phyloP scores from a whole-genome alignment of 768 basidiomycete species.

The Leucogyrophana mollusca region DNA sequence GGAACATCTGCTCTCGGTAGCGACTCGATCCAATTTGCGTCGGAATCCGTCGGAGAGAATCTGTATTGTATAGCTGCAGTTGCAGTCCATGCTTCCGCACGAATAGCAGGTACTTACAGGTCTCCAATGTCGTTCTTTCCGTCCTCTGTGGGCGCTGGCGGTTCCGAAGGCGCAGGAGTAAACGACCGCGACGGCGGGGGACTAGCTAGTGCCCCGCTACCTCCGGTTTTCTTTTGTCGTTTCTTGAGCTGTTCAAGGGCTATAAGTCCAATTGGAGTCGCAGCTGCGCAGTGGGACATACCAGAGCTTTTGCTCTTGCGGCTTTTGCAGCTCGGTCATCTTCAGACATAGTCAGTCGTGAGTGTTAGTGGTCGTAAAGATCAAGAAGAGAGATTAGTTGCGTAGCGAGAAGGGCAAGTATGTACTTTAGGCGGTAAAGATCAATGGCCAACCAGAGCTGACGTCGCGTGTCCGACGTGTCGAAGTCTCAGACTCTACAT shows the following conservation, averaged over 20 bases:
- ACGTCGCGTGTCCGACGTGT: conserved; percentile 6
- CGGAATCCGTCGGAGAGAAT: conserved; percentile 44
- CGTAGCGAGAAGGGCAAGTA: not conserved
- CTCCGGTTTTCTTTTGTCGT: conserved; percentile 66
- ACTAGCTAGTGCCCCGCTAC: conserved; percentile 36
- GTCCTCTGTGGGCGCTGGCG: conserved; percentile 32
- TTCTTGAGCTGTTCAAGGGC: conserved; percentile 71
- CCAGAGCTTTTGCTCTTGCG: conserved; percentile 82
- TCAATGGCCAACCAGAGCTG: conserved; percentile 1
- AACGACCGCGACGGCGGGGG: conserved; percentile 48
- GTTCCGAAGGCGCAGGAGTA: conserved; percentile 51
- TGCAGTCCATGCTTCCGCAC: not conserved
- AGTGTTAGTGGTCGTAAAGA: not conserved
- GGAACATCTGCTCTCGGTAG: conserved; percentile 44
- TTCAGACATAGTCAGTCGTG: conserved; percentile 50
- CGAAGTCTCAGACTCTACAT: not conserved
- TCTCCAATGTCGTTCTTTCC: conserved; percentile 56
- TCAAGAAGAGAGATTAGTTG: conserved; percentile 6
- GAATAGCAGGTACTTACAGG: conserved; percentile 51
- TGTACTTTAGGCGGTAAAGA: not conserved
- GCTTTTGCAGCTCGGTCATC: conserved; percentile 80
- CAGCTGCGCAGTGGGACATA: conserved; percentile 30
- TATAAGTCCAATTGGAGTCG: not conserved
- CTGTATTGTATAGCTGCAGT: conserved; percentile 25
- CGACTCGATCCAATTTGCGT: conserved; percentile 60